Evolutionary conservation across 352 stramenopile genomes (phyloP), one percentile per base, ranked within the genome.

Genomic region (Phytophthora pluvialis): DNA sequence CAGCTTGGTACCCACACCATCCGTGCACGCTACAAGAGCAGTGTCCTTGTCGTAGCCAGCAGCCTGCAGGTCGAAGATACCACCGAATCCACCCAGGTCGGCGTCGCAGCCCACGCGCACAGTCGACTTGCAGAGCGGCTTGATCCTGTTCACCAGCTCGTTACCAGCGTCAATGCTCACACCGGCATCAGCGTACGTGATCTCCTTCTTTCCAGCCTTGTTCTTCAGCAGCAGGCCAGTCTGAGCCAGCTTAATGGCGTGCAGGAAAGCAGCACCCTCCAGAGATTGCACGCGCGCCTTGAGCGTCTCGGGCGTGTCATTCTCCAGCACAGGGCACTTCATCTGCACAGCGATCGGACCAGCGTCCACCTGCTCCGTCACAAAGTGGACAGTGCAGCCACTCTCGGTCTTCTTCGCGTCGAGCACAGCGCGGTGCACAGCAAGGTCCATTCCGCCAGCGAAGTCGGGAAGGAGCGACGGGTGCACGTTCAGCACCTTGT

Each of bases 1-100:
- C 50, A 99, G 86, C 79, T 99, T 99, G 47, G 98, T 99, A 47
- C 98, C 98, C 33, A 99, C 98, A 67, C 98, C 98, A 86, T 99
- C 97, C 10, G 96, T 98, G 46, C 96, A 98, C 36, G 96, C 96
- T 54, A 99, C 98, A 29, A 99, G 88, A 33, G 99, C 91, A 29
- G 97, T 99, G 72, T 99, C 95, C 33, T 94, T 88, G 49, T 96
- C 91, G 77, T 98, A 99, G n/a, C 98, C 97, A 31, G 97, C 97
- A 21, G 95, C 91, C 47, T 96, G 83, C 35, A 99, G 92, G 73
- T 99, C 97, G 69, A 99, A 99, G 16, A 99, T 82, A 47, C 96
- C 97, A 42, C 98, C 97, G 68, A 99, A 99, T 35, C 98, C 97
- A 50, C 97, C 97, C 10, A 99, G 82, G 46, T 99, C 93, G 44